Base-by-base conservation (phyloP, 257 asterid species). In the Parsonsia alboflavescens region DNA sequence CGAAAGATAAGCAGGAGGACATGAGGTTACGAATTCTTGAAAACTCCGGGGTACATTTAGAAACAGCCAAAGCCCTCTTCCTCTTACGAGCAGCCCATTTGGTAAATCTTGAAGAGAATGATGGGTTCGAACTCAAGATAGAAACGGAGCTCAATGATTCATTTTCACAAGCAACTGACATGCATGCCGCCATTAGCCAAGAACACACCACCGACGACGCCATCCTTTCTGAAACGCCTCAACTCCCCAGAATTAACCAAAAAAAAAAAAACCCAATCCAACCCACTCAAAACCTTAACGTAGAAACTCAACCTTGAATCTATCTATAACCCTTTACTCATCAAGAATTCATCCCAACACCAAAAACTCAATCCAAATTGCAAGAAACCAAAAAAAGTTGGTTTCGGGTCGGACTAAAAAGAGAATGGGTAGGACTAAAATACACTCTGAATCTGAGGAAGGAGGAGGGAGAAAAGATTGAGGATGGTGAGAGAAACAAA, bases 181-280 rank as follows among this genome's bases (percentile, higher is more conserved):
- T 87, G 97, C 97, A 88, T 85, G 93, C 96, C 82, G 91, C 96
- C 90, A 88, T 84, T 48, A 88, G 73, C 90, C 96, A 88, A 33
- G 96, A 86, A 76, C 93, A 84, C 59, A 85, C 87, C 65, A 73
- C 44, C 10, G 81, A 78, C 0, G 81, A 78, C 54, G 81, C 81
- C 81, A 78, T 78, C 53, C 28, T 56, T 65, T 5, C 36, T 21
- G 3, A 5, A 52, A 16, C 41, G 57, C 54, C 54, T 26, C n/a
- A n/a, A n/a, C 36, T 12, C 0, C 79, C 50, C 39, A 57, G 7
- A 53, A 42, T 53, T 24, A 19, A 2, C 64, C n/a, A n/a, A n/a
- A n/a, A n/a, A 68, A 58, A 26, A 62, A 5, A 10, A 73, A 74
- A 28, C 62, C 61, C 16, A 28, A 26, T 33, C 36, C 21, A 26